Conservation (phyloP, 352 stramenopile species). For the Phytophthora hybrid region DNA sequence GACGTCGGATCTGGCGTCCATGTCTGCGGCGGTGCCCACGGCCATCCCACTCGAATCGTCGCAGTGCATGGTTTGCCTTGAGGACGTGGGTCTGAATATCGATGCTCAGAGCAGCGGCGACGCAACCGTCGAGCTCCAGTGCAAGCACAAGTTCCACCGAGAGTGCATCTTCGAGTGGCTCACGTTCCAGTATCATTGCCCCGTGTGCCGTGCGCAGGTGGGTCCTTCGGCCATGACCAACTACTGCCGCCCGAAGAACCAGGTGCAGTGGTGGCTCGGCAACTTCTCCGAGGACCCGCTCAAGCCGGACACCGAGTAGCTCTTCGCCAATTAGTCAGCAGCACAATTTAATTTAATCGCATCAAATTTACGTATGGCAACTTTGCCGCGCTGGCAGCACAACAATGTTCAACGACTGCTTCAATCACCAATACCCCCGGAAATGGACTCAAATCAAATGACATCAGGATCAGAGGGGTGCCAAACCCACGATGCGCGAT, state of each 20-base stretch:
- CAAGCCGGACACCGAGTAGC: slow-evolving; percentile 26
- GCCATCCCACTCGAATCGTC: slow-evolving; percentile 31
- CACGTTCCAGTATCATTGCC: slow-evolving; percentile 55
- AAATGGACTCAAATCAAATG: neutral
- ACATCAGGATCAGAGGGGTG: neutral
- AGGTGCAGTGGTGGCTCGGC: slow-evolving; percentile 74
- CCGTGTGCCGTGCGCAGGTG: slow-evolving; percentile 34
- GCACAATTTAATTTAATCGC: neutral
- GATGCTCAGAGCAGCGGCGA: slow-evolving; percentile 5
- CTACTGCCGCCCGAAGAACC: slow-evolving; percentile 59
- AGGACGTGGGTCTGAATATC: slow-evolving; percentile 34
- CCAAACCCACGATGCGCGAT: neutral
- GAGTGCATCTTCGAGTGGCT: slow-evolving; percentile 85
- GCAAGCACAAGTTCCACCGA: slow-evolving; percentile 77
- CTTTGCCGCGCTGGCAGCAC: neutral
- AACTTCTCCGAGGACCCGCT: slow-evolving; percentile 68
- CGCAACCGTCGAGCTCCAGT: slow-evolving; percentile 20
- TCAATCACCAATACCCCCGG: neutral
- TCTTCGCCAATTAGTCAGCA: too few relatives aligned
- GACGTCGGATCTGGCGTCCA: slow-evolving; percentile 13
- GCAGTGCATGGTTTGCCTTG: slow-evolving; percentile 54
- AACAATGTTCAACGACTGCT: neutral
- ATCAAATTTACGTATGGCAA: neutral
- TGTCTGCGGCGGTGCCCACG: slow-evolving; percentile 16
- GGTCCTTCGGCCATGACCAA: slow-evolving; percentile 63